phyloP scores from a whole-genome alignment of 352 stramenopile species.

The Phytophthora cryptogea region DNA sequence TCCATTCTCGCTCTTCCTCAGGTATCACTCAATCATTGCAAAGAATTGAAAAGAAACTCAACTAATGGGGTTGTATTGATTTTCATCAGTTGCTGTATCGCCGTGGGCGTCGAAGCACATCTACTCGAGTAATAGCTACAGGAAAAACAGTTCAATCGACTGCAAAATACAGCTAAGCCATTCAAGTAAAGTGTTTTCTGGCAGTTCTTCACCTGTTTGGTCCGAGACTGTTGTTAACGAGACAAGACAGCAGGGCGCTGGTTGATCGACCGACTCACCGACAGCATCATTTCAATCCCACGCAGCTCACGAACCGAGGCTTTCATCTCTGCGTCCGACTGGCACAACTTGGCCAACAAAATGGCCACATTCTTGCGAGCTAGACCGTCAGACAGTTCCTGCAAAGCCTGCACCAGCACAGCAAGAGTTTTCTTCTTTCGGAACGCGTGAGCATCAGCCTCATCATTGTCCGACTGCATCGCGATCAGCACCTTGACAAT shows the following conservation, averaged over 20 bases:
- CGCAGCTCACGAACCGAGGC: slow-evolving; percentile 56
- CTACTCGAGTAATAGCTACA: slow-evolving; percentile 48
- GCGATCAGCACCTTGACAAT: slow-evolving; percentile 70
- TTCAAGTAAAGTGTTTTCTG: slow-evolving; percentile 3
- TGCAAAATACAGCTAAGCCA: slow-evolving; percentile 16
- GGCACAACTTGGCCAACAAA: slow-evolving; percentile 72
- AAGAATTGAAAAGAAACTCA: background rate
- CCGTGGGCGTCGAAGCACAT: slow-evolving; percentile 66
- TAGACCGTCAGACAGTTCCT: slow-evolving; percentile 49
- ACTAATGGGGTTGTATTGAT: slow-evolving; percentile 3
- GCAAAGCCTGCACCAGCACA: slow-evolving; percentile 49
- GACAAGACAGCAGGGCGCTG: slow-evolving; percentile 9
- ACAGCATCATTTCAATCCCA: slow-evolving; percentile 84
- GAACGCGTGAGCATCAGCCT: slow-evolving; percentile 26
- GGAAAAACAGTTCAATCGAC: background rate
- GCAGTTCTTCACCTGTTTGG: background rate
- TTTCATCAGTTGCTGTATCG: slow-evolving; percentile 65
- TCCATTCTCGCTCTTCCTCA: slow-evolving; percentile 82
- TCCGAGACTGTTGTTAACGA: background rate
- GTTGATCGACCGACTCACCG: slow-evolving; percentile 58
- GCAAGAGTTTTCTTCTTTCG: slow-evolving; percentile 30
- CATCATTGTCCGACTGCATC: slow-evolving; percentile 33
- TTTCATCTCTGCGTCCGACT: slow-evolving; percentile 52
- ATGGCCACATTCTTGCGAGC: slow-evolving; percentile 82
- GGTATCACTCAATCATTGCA: slow-evolving; percentile 29